Evolutionary conservation across 2,329 filamentous ascomycete species (phyloP).

Genomic region (Cercospora sp.): DNA sequence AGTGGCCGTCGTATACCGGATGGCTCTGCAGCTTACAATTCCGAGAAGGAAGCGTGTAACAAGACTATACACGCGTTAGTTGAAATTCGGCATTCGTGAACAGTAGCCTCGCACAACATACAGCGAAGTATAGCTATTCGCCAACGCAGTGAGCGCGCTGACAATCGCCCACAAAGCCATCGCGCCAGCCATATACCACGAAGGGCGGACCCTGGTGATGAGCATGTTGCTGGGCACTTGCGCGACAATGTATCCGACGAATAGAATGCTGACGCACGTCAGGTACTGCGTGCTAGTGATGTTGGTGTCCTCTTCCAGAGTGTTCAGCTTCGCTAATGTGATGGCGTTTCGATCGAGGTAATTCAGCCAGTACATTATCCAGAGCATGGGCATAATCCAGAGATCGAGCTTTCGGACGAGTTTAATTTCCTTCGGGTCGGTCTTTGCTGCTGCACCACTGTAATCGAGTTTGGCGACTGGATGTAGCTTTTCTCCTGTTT

Average conservation of each 20-base stretch:
- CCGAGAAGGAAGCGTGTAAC: conserved; percentile 39
- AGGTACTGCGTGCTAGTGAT: conserved; percentile 28
- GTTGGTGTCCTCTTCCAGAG: conserved; percentile 29
- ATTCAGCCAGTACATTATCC: conserved; percentile 33
- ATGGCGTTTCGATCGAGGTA: conserved; percentile 34
- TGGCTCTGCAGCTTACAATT: conserved; percentile 2
- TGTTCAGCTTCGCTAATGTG: conserved; percentile 29
- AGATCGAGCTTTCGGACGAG: conserved; percentile 10
- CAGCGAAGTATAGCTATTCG: conserved; percentile 42
- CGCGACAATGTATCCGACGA: conserved; percentile 41
- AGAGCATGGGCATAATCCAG: conserved; percentile 9
- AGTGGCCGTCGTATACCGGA: not conserved
- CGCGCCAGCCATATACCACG: conserved; percentile 45
- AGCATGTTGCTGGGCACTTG: conserved; percentile 49
- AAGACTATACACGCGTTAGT: not conserved
- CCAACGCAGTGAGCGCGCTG: conserved; percentile 41
- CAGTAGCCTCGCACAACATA: conserved; percentile 29
- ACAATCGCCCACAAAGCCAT: conserved; percentile 40
- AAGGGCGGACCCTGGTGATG: conserved; percentile 46
- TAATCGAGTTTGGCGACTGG: not conserved
- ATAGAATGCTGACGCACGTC: conserved; percentile 31
- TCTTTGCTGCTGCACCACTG: not conserved
- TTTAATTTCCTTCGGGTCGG: not conserved
- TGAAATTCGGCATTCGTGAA: too few relatives aligned
- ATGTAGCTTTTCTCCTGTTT: not conserved